A percentile compares a stretch with the other conserved stretches of the same genome.
Evolutionary conservation across 2,329 filamentous ascomycete genomes (phyloP).

Genomic region (Akanthomyces uredinophilus): DNA sequence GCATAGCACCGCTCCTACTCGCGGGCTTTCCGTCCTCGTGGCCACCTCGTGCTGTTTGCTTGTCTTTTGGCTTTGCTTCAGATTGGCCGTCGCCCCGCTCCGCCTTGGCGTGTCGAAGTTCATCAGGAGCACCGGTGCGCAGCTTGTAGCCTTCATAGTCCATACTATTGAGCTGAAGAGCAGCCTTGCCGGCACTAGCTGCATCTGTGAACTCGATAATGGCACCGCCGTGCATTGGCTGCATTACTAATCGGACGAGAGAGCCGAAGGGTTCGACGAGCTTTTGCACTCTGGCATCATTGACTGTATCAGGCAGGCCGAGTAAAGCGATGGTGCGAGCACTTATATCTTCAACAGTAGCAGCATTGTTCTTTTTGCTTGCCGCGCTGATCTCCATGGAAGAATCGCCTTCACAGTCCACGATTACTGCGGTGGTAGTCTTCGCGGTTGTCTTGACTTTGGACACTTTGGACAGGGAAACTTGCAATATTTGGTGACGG

Average conservation of each 20-base stretch:
- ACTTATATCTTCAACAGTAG: conserved; percentile 42
- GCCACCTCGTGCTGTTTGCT: conserved; percentile 22
- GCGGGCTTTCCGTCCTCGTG: conserved; percentile 1
- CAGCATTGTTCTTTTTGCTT: conserved; percentile 27
- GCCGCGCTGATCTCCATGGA: conserved; percentile 22
- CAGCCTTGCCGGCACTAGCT: conserved; percentile 65
- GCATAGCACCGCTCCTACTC: conserved; percentile 34
- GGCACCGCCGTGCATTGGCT: conserved; percentile 78
- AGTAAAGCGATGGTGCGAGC: conserved; percentile 76
- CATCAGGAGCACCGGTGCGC: conserved; percentile 48
- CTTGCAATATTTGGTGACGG: conserved; percentile 60
- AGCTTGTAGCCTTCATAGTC: conserved; percentile 52
- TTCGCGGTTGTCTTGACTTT: conserved; percentile 54
- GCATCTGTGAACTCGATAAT: conserved; percentile 75
- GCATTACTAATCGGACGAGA: conserved; percentile 70
- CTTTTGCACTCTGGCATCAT: conserved; percentile 73
- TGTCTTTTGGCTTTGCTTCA: conserved; percentile 21
- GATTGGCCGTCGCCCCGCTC: conserved; percentile 28
- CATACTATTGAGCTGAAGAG: conserved; percentile 52
- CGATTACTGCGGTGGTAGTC: conserved; percentile 30
- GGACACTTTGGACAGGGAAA: conserved; percentile 53
- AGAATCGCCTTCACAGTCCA: conserved; percentile 21
- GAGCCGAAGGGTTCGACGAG: conserved; percentile 66
- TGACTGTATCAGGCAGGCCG: conserved; percentile 87
- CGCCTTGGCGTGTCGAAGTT: conserved; percentile 48